Base-by-base conservation (phyloP, 768 basidiomycete species). In the Suillus luteus region DNA sequence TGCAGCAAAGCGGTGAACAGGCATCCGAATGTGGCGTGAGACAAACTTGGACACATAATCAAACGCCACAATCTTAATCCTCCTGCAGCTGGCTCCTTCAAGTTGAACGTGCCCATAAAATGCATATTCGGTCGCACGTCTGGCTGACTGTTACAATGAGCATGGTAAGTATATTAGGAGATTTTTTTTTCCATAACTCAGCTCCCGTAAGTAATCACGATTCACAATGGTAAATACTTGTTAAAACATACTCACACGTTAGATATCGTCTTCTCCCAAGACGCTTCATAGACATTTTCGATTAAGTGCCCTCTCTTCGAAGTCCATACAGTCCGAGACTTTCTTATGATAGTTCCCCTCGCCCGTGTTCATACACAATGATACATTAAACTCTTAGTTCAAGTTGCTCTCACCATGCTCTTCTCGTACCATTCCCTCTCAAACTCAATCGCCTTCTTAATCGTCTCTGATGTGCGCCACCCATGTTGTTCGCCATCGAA, bases 401-500 rank as follows among this genome's bases (percentile, higher is more conserved):
- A 19, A n/a, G 35, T 27, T 27, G 48, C 24, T 15, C 55, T 58
- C 55, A 58, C 38, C 57, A 58, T 58, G 17, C 57, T 65, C 41
- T 69, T 62, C 35, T 76, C 67, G 48, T 81, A 82, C 71, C 76
- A 82, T 9, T 43, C 69, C 17, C 78, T 70, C 55, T 82, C 80
- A 5, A 62, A 64, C 61, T 71, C 71, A 17, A 80, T 64, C 7
- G 77, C 76, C 22, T 67, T 70, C 66, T 73, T 77, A 62, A 81
- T 76, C 19, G 72, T 72, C 62, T 76, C 73, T 0, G 72, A 72
- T 48, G 60, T 75, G 17, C 75, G 65, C 75, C 76, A 80, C 27
- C 80, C 79, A 55, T 82, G 79, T 1, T 81, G 80, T 67, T 83
- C 80, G 22, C 77, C 74, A n/a, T 81, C 72, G 59, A 82, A 83